These are phyloP conservation scores for Arachnomyces sp. DNA, from an alignment of 2,329 filamentous ascomycete species.

Conservation along the genomic window DNA sequence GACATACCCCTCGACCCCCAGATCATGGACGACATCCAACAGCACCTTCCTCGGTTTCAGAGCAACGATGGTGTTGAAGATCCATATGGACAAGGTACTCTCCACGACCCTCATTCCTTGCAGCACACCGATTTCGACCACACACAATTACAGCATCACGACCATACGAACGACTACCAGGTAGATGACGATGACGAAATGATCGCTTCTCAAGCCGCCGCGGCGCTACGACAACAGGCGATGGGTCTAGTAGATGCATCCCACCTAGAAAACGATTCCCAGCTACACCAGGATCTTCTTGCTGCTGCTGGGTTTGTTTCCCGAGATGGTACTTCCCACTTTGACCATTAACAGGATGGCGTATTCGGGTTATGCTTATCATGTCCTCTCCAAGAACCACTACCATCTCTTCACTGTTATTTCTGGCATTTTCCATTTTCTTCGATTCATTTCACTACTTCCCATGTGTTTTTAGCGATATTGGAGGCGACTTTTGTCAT, in stretches of 20 bases:
- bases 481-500: constrained; percentile 12
- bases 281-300: constrained; percentile 34
- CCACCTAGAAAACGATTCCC: constrained; percentile 28
- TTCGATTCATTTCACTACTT: constrained; percentile 4
- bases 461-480: constrained; percentile 11
- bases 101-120: constrained; percentile 23
- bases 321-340: constrained; percentile 30
- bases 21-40: constrained; percentile 49
- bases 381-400: neutral
- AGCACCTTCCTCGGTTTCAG: constrained; percentile 35
- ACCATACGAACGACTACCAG: constrained; percentile 32
- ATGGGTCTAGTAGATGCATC: constrained; percentile 31
- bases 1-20: constrained; percentile 55
- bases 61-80: constrained; percentile 30
- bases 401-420: neutral
- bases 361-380: constrained; percentile 7
- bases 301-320: constrained; percentile 29
- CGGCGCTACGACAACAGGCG: constrained; percentile 29
- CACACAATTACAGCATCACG: constrained; percentile 28
- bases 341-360: constrained; percentile 20
- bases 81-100: constrained; percentile 21
- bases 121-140: constrained; percentile 30
- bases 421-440: constrained; percentile 7
- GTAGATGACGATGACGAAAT: constrained; percentile 34
- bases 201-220: constrained; percentile 26